Evolutionary conservation across 2,329 filamentous ascomycete genomes (phyloP).

Genomic region (Ascochyta fabae): DNA sequence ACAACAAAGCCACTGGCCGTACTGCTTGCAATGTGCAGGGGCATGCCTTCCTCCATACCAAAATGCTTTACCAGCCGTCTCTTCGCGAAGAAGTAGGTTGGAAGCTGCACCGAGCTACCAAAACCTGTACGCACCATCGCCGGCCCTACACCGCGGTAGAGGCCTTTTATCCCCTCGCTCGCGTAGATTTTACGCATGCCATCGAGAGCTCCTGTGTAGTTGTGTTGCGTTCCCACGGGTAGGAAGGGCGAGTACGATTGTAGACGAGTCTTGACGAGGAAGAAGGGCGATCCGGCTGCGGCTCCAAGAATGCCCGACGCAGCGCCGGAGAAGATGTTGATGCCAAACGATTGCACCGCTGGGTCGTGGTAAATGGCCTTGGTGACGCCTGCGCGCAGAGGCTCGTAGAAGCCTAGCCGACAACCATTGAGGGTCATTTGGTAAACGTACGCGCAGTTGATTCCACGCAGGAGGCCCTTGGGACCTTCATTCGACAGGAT

Average conservation of each 20-base stretch:
- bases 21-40: slow-evolving; percentile 86
- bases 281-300: slow-evolving; percentile 93
- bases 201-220: slow-evolving; percentile 84
- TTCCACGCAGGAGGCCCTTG: slow-evolving; percentile 82
- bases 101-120: slow-evolving; percentile 92
- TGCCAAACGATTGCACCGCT: slow-evolving; percentile 78
- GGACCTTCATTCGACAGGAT: slow-evolving; percentile 91
- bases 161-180: slow-evolving; percentile 76
- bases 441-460: slow-evolving; percentile 94
- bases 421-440: slow-evolving; percentile 96
- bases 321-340: slow-evolving; percentile 95
- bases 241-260: slow-evolving; percentile 93
- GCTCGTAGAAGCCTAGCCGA: slow-evolving; percentile 96
- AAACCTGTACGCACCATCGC: slow-evolving; percentile 97
- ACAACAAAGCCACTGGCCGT: slow-evolving; percentile 93
- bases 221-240: slow-evolving; percentile 95
- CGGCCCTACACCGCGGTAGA: slow-evolving; percentile 89
- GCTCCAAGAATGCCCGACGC: slow-evolving; percentile 89
- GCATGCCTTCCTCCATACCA: slow-evolving; percentile 88
- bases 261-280: slow-evolving; percentile 94
- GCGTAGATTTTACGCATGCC: slow-evolving; percentile 81
- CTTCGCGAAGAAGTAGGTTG: slow-evolving; percentile 98
- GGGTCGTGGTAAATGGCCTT: slow-evolving; percentile 73
- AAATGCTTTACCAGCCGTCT: slow-evolving; percentile 79
- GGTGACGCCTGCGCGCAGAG: slow-evolving; percentile 77